Percentiles rank a stretch among this genome's conserved stretches.
phyloP scores from a whole-genome alignment of 2,329 filamentous ascomycete species.

The Claviceps monticola region DNA sequence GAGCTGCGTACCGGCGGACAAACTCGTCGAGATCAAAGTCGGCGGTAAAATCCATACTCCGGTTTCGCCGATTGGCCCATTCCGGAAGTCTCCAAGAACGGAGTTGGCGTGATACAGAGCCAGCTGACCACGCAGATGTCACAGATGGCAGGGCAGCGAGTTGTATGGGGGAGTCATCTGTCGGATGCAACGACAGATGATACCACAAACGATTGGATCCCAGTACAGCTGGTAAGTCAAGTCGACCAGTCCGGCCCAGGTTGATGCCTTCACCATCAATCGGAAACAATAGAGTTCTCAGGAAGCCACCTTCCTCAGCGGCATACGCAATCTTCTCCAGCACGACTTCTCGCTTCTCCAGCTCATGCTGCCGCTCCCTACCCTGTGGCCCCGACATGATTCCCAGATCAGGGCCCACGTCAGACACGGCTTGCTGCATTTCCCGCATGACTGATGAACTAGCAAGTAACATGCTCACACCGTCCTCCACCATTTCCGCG shows the following conservation, averaged over 20 bases:
- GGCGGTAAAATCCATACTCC: conserved; percentile 84
- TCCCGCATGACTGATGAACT: conserved; percentile 77
- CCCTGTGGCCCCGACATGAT: conserved; percentile 53
- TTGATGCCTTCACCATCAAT: conserved; percentile 64
- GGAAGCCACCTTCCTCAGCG: conserved; percentile 66
- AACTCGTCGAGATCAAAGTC: conserved; percentile 96
- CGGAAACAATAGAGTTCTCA: conserved; percentile 72
- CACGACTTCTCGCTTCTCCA: conserved; percentile 70
- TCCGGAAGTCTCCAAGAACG: conserved; percentile 88
- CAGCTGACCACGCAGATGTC: conserved; percentile 84
- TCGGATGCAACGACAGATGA: conserved; percentile 82
- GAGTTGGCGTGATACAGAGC: conserved; percentile 80
- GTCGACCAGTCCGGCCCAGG: conserved; percentile 61
- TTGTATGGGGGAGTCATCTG: conserved; percentile 66
- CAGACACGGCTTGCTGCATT: conserved; percentile 68
- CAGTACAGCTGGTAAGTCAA: conserved; percentile 63
- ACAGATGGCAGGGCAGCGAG: conserved; percentile 58
- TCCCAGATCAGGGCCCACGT: conserved; percentile 66
- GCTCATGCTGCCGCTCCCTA: conserved; percentile 60
- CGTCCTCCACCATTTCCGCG: conserved; percentile 92
- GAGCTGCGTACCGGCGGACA: conserved; percentile 60
- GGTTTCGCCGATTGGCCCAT: conserved; percentile 89
- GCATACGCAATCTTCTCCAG: conserved; percentile 80
- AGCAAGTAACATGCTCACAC: conserved; percentile 58
- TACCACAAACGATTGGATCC: conserved; percentile 89